phyloP scores from a whole-genome alignment of 495 filamentous ascomycete species.

The Terfezia boudieri region DNA sequence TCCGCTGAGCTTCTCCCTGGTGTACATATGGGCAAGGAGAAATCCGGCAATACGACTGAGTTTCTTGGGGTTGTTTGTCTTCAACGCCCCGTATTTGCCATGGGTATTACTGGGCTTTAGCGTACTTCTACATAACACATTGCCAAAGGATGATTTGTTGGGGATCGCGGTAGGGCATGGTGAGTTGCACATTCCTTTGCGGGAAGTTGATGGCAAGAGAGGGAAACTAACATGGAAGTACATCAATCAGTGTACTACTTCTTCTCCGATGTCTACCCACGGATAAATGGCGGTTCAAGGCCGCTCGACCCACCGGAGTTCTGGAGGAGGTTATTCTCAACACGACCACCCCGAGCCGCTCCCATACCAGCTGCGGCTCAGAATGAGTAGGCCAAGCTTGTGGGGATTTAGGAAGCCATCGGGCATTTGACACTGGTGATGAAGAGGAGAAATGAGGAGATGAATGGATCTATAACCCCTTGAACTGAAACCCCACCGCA shows the following conservation, averaged over 20 bases:
- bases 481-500: too few species aligned
- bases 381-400: too few species aligned
- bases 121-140: conserved; percentile 55
- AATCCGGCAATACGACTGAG: conserved; percentile 82
- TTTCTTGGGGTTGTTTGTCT: conserved; percentile 73
- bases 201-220: background rate
- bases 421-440: too few species aligned
- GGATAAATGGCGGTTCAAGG: conserved; percentile 59
- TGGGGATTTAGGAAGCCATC: too few species aligned
- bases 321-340: conserved; percentile 69
- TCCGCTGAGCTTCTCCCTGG: conserved; percentile 67
- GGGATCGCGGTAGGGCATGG: conserved; percentile 77
- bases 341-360: background rate
- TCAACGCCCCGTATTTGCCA: conserved; percentile 81
- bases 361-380: background rate
- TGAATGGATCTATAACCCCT: too few species aligned
- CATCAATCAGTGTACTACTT: conserved; percentile 61
- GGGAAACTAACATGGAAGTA: conserved; percentile 1
- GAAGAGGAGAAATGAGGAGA: too few species aligned
- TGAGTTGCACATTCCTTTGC: conserved; percentile 15
- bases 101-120: conserved; percentile 93
- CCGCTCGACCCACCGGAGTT: conserved; percentile 78
- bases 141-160: conserved; percentile 91
- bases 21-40: conserved; percentile 95
- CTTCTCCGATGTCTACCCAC: conserved; percentile 89